These are phyloP conservation scores for Debaryomyces sp. DNA, from an alignment of 1,139 yeast genomes.

Conservation along the genomic window DNA sequence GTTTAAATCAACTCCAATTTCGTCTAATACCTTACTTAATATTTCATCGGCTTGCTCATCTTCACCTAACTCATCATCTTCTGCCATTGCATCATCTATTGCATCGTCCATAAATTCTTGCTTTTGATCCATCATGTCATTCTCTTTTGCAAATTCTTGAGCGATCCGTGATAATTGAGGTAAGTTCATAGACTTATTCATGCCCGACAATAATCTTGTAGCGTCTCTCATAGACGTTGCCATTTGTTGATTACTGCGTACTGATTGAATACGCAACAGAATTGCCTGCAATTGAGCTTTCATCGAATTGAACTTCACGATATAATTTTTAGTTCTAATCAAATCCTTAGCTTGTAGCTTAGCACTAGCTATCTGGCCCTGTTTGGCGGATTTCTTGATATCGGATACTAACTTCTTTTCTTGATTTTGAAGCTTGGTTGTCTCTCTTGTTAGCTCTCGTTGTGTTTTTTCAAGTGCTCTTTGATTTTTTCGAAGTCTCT, in stretches of 20 bases:
- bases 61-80: constrained; percentile 64
- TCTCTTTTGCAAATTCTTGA: constrained; percentile 92
- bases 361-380: constrained; percentile 85
- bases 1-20: constrained; percentile 88
- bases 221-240: constrained; percentile 94
- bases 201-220: constrained; percentile 78
- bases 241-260: constrained; percentile 94
- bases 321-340: constrained; percentile 80
- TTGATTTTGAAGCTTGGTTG: constrained; percentile 81
- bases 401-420: constrained; percentile 86
- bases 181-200: constrained; percentile 88
- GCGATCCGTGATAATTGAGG: constrained; percentile 89
- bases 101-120: constrained; percentile 99
- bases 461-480: constrained; percentile 93
- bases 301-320: constrained; percentile 90
- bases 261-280: constrained; percentile 84
- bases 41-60: constrained; percentile 93
- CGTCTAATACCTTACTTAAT: constrained; percentile 89
- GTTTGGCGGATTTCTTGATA: constrained; percentile 88
- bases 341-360: constrained; percentile 95
- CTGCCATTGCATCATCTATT: constrained; percentile 92
- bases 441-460: constrained; percentile 87
- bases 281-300: constrained; percentile 95
- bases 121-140: constrained; percentile 96
- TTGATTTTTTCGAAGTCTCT: constrained; percentile 91